Evolutionary conservation across 306 rosid genomes (phyloP).

Genomic region (Crotalaria pallida): DNA sequence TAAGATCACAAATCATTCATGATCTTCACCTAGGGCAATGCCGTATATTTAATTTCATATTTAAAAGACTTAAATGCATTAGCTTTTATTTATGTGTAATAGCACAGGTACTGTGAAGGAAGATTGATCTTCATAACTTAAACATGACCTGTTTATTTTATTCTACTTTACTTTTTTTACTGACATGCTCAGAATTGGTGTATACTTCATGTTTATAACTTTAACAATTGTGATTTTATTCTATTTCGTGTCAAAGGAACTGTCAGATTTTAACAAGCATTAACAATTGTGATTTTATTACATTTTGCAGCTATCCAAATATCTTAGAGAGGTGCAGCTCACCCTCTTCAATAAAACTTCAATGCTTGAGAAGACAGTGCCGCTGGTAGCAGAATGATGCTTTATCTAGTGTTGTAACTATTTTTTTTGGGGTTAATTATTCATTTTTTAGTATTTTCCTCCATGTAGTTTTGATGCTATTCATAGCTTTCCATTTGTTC

Average conservation of each 20-base stretch:
- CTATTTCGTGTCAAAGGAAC: constrained; percentile 1
- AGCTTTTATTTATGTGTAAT: neutral
- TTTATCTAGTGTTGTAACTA: constrained; percentile 28
- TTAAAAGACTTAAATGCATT: neutral
- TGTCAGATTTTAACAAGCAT: neutral
- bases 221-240: neutral
- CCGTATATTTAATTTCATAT: neutral
- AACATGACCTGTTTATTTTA: neutral
- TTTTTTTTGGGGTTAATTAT: constrained; percentile 35
- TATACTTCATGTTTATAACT: neutral
- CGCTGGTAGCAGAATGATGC: constrained; percentile 28
- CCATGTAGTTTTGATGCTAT: constrained; percentile 25
- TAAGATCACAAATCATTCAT: neutral
- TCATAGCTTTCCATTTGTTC: neutral
- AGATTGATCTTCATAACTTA: neutral
- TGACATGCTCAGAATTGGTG: neutral
- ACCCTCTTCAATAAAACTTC: constrained; percentile 91
- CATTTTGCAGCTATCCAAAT: constrained; percentile 56
- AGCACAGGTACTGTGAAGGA: neutral
- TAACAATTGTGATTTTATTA: constrained; percentile 5
- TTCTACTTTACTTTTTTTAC: neutral
- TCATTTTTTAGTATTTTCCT: constrained; percentile 23
- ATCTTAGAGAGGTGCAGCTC: constrained; percentile 84
- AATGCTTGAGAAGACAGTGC: constrained; percentile 86
- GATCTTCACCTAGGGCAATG: too few relatives aligned